A percentile compares a stretch with the other conserved stretches of the same genome.
Conservation (phyloP, 2,329 filamentous ascomycete genomes). For the Alternaria sp. region DNA sequence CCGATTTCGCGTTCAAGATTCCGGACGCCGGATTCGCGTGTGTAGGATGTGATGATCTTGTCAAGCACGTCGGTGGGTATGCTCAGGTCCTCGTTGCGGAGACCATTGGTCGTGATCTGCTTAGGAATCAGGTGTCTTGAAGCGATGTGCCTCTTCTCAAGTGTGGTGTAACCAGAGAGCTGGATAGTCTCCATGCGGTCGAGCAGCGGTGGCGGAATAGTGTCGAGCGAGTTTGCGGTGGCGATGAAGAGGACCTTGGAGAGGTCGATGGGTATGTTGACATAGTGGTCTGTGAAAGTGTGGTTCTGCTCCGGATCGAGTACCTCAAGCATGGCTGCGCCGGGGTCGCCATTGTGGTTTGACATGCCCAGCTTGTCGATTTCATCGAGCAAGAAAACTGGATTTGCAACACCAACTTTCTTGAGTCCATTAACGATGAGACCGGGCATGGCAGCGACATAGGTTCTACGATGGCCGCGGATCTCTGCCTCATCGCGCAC, state of each 20-base stretch:
- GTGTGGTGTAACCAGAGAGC: constrained; percentile 92
- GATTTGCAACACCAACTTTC: constrained; percentile 95
- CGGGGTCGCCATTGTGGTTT: constrained; percentile 94
- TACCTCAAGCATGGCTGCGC: constrained; percentile 97
- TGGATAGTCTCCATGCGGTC: constrained; percentile 98
- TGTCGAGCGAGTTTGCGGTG: constrained; percentile 93
- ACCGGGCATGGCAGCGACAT: constrained; percentile 98
- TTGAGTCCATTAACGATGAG: constrained; percentile 91
- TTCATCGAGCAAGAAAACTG: constrained; percentile 94
- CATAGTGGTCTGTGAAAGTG: constrained; percentile 93
- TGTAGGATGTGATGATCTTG: constrained; percentile 96
- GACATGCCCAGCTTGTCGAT: constrained; percentile 95
- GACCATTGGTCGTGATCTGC: constrained; percentile 89
- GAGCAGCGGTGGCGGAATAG: constrained; percentile 89
- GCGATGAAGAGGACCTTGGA: constrained; percentile 98
- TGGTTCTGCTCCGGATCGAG: constrained; percentile 97
- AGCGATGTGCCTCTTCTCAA: constrained; percentile 96
- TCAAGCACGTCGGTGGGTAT: constrained; percentile 86
- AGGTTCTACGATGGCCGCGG: constrained; percentile 90
- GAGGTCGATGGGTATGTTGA: constrained; percentile 93
- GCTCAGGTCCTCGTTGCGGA: constrained; percentile 75
- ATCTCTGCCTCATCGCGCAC: constrained; percentile 98
- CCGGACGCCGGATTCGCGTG: constrained; percentile 92
- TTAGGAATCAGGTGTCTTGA: constrained; percentile 94
- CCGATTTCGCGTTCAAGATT: constrained; percentile 96